Evolutionary conservation across 2,329 filamentous ascomycete species (phyloP).

Genomic region (Colletotrichum australisinense): DNA sequence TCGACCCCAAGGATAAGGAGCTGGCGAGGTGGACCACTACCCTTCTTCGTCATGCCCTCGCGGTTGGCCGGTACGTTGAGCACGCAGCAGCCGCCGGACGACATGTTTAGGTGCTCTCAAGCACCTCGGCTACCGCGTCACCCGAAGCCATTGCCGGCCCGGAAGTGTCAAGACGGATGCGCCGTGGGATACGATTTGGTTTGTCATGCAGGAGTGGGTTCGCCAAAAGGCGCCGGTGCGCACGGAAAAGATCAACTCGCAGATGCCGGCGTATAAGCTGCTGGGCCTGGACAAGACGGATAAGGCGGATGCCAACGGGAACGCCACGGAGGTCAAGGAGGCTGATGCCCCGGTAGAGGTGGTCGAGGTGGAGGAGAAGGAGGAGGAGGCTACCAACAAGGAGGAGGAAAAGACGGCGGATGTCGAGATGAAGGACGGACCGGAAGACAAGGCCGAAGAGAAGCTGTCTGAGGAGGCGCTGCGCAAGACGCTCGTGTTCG

Average conservation of each 20-base stretch:
- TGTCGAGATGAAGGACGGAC: slow-evolving; percentile 43
- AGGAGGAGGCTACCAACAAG: slow-evolving; percentile 37
- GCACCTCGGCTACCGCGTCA: slow-evolving; percentile 83
- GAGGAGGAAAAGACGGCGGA: slow-evolving; percentile 49
- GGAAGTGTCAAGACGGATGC: slow-evolving; percentile 95
- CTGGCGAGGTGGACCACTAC: slow-evolving; percentile 76
- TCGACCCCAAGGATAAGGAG: slow-evolving; percentile 57
- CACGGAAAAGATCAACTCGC: slow-evolving; percentile 74
- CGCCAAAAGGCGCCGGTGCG: slow-evolving; percentile 84
- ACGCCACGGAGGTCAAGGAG: slow-evolving; percentile 34
- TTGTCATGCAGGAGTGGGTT: slow-evolving; percentile 92
- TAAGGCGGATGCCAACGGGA: slow-evolving; percentile 44
- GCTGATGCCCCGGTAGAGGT: slow-evolving; percentile 40
- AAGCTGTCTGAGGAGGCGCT: slow-evolving; percentile 50
- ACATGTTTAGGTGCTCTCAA: slow-evolving; percentile 83
- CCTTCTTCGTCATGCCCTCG: slow-evolving; percentile 88
- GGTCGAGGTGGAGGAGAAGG: slow-evolving; percentile 44
- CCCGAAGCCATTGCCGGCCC: slow-evolving; percentile 88
- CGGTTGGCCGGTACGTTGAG: slow-evolving; percentile 81
- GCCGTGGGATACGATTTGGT: slow-evolving; percentile 90
- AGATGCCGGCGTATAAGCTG: slow-evolving; percentile 79
- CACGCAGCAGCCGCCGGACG: slow-evolving; percentile 82
- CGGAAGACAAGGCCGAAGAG: slow-evolving; percentile 37
- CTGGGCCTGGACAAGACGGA: slow-evolving; percentile 58
- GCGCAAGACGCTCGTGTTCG: slow-evolving; percentile 75